Percentiles rank a stretch among this genome's conserved stretches.
These are phyloP conservation scores for Linderniella brevidens DNA, from an alignment of 257 asterid species.

Conservation along the genomic window DNA sequence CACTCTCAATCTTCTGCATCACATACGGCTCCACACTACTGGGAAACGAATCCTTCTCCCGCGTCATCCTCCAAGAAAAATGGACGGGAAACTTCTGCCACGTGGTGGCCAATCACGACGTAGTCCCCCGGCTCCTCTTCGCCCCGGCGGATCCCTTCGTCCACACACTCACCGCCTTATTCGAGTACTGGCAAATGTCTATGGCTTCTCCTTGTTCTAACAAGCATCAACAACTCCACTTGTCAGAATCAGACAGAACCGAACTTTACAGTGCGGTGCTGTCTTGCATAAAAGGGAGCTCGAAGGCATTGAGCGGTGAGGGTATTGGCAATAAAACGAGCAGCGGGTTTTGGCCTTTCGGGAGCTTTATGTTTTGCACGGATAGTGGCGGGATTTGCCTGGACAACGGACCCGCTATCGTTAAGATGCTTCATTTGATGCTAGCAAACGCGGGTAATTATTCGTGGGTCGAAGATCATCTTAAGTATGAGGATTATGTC, in stretches of 20 bases:
- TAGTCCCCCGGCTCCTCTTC: slow-evolving; percentile 59
- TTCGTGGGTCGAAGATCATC: slow-evolving; percentile 42
- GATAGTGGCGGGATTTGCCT: slow-evolving; percentile 53
- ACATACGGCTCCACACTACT: slow-evolving; percentile 75
- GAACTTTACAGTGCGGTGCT: slow-evolving; percentile 20
- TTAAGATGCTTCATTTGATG: slow-evolving; percentile 40
- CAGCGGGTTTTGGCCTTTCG: slow-evolving; percentile 49
- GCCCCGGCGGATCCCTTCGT: slow-evolving; percentile 32
- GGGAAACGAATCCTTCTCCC: slow-evolving; percentile 52
- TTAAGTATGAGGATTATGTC: slow-evolving; percentile 34
- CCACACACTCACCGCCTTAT: slow-evolving; percentile 21
- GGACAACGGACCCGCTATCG: slow-evolving; percentile 39
- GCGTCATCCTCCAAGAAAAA: slow-evolving; percentile 51
- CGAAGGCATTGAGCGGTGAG: slow-evolving; percentile 15
- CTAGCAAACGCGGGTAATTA: slow-evolving; percentile 25
- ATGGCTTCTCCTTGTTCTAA: slow-evolving; percentile 20
- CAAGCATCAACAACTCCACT: slow-evolving; percentile 11
- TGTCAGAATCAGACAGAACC: slow-evolving; percentile 18
- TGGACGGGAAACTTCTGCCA: slow-evolving; percentile 79
- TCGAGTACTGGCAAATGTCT: slow-evolving; percentile 28
- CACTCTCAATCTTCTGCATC: slow-evolving; percentile 41
- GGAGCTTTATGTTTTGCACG: slow-evolving; percentile 73
- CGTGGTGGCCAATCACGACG: slow-evolving; percentile 50
- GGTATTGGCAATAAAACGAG: slow-evolving; percentile 5
- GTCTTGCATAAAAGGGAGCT: slow-evolving; percentile 23